These are phyloP conservation scores for Aspergillus avenaceus DNA, from an alignment of 495 filamentous ascomycete species.

Conservation along the genomic window DNA sequence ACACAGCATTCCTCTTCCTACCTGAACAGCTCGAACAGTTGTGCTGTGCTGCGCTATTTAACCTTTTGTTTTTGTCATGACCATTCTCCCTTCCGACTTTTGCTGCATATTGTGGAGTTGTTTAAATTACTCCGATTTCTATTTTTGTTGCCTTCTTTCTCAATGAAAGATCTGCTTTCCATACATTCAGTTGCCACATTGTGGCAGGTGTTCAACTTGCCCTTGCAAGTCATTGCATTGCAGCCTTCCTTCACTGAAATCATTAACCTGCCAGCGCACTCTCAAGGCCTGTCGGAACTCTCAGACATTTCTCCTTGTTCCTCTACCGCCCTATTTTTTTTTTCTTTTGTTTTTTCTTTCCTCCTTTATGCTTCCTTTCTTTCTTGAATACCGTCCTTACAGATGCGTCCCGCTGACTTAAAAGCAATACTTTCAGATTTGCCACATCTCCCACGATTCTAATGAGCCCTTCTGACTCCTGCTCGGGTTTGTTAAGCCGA, in stretches of 20 bases:
- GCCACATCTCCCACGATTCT: conserved; percentile 37
- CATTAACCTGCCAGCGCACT: conserved; percentile 10
- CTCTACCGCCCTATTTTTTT: conserved; percentile 11
- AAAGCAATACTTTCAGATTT: conserved; percentile 30
- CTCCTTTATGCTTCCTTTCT: conserved; percentile 1
- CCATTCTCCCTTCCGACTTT: conserved; percentile 20
- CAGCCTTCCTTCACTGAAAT: conserved; percentile 3
- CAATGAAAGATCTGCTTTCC: conserved; percentile 6
- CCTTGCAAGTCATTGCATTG: conserved; percentile 9
- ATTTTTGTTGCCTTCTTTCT: conserved; percentile 1
- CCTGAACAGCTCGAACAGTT: conserved; percentile 25
- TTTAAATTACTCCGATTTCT: conserved; percentile 2
- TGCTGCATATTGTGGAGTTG: too few relatives aligned
- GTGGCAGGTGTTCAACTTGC: conserved; percentile 7
- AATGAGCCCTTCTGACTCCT: conserved; percentile 46
- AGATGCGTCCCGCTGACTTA: conserved; percentile 23
- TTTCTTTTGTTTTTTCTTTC: conserved; percentile 22
- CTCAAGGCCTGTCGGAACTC: conserved; percentile 12
- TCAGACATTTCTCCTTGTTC: conserved; percentile 13
- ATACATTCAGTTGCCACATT: conserved; percentile 13
- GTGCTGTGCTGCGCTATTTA: conserved; percentile 6
- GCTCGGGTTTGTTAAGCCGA: conserved; percentile 33
- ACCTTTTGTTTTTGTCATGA: conserved; percentile 15
- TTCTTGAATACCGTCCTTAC: conserved; percentile 4
- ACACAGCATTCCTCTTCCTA: conserved; percentile 33